phyloP scores from a whole-genome alignment of 176 grass and related monocot species.

The Eremochloa ophiuroides region DNA sequence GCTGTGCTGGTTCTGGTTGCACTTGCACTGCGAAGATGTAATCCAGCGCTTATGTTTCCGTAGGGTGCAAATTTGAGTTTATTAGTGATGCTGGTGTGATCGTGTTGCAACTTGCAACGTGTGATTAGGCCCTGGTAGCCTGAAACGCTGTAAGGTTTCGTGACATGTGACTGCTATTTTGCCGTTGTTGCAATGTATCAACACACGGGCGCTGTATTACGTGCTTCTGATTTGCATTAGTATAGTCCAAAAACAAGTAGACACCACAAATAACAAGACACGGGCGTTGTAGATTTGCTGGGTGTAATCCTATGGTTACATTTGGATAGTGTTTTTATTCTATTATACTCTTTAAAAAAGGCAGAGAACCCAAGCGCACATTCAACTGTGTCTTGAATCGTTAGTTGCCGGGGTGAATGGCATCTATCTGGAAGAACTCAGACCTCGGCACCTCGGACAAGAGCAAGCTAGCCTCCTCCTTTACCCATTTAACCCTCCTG shows the following conservation, averaged over 20 bases:
- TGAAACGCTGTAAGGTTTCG: too few relatives aligned
- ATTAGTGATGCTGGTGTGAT: too few relatives aligned
- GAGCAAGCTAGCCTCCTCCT: slow-evolving; percentile 2
- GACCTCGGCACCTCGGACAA: neutral
- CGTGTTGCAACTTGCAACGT: too few relatives aligned
- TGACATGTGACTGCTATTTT: too few relatives aligned
- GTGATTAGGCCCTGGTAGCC: too few relatives aligned
- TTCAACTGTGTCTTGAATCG: neutral
- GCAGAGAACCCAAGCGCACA: neutral
- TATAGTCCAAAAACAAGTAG: neutral
- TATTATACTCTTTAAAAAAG: neutral
- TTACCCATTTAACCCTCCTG: slow-evolving; percentile 2
- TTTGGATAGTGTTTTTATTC: neutral
- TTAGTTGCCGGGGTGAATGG: neutral
- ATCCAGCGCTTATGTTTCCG: neutral
- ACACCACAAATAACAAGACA: neutral
- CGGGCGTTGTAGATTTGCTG: neutral
- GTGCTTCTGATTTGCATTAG: neutral
- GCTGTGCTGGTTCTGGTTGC: neutral
- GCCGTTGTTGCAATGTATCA: too few relatives aligned
- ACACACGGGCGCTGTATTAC: too few relatives aligned
- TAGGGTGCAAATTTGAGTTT: too few relatives aligned
- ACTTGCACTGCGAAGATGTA: neutral
- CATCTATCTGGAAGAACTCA: neutral
- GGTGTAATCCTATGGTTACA: neutral